A percentile compares a stretch with the other conserved stretches of the same genome.
Evolutionary conservation across 2,329 filamentous ascomycete species (phyloP).

Genomic region (Colletotrichum sp.): DNA sequence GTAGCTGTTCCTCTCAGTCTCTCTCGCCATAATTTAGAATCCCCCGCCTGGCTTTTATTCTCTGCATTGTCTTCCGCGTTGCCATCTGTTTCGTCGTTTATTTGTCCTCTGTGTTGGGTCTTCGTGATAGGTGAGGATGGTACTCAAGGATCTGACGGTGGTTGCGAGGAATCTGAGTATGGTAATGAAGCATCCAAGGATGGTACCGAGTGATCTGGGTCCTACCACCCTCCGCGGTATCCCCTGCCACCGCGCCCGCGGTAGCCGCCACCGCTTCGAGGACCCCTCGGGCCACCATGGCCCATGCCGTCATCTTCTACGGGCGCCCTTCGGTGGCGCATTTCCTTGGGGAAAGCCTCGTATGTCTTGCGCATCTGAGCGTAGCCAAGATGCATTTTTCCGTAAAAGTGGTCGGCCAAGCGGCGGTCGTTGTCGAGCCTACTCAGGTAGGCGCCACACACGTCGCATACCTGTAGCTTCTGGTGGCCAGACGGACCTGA

Average conservation of each 20-base stretch:
- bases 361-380: conserved; percentile 97
- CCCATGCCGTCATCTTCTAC: conserved; percentile 50
- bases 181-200: not conserved
- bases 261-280: conserved; percentile 59
- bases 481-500: conserved; percentile 93
- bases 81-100: not conserved
- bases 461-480: conserved; percentile 98
- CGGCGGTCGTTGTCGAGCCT: conserved; percentile 93
- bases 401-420: conserved; percentile 96
- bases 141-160: not conserved
- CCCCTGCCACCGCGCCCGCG: conserved; percentile 56
- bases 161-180: not conserved
- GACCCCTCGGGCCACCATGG: conserved; percentile 54
- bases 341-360: conserved; percentile 84
- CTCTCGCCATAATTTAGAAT: not conserved
- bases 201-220: not conserved
- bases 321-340: conserved; percentile 72
- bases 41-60: not conserved
- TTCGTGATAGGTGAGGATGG: not conserved
- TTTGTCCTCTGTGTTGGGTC: not conserved
- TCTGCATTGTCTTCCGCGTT: not conserved
- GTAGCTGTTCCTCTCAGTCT: not conserved
- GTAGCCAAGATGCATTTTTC: conserved; percentile 98
- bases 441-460: conserved; percentile 93
- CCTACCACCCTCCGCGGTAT: conserved; percentile 54